Conservation (phyloP, 208 protist genomes). For the Trichomonas tenax region DNA sequence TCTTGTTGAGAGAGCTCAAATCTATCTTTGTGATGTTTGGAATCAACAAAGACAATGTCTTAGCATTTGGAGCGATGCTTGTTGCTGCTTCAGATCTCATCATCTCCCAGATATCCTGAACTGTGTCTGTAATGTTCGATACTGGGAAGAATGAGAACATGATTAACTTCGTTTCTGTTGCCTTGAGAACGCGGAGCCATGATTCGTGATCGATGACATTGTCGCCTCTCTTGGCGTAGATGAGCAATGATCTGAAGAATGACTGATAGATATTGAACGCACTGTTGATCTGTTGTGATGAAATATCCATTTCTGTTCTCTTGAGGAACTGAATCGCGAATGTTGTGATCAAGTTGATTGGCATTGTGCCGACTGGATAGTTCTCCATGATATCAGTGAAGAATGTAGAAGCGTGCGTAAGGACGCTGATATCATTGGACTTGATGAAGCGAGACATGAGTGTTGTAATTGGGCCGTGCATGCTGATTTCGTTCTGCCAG, state of each 20-base stretch:
- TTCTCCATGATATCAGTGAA: constrained; percentile 1
- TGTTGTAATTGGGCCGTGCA: neutral
- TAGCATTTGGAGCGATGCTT: neutral
- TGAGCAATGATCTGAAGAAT: neutral
- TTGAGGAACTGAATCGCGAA: neutral
- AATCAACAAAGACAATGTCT: no score
- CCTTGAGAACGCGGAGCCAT: neutral
- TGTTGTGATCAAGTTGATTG: neutral
- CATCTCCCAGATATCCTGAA: neutral
- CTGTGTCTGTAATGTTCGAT: neutral
- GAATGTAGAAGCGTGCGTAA: neutral
- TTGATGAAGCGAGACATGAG: neutral
- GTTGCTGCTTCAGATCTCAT: neutral
- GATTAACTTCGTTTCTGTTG: neutral
- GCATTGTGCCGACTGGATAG: neutral
- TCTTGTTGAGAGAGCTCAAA: neutral
- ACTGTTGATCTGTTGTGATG: neutral
- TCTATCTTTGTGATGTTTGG: neutral
- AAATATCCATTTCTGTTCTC: neutral
- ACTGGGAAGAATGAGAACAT: neutral
- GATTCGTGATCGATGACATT: neutral
- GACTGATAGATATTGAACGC: neutral
- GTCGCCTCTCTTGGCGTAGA: neutral
- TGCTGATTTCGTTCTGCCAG: neutral
- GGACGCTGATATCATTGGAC: neutral